phyloP scores from a whole-genome alignment of 2,329 filamentous ascomycete species.

The Fusarium continuum region DNA sequence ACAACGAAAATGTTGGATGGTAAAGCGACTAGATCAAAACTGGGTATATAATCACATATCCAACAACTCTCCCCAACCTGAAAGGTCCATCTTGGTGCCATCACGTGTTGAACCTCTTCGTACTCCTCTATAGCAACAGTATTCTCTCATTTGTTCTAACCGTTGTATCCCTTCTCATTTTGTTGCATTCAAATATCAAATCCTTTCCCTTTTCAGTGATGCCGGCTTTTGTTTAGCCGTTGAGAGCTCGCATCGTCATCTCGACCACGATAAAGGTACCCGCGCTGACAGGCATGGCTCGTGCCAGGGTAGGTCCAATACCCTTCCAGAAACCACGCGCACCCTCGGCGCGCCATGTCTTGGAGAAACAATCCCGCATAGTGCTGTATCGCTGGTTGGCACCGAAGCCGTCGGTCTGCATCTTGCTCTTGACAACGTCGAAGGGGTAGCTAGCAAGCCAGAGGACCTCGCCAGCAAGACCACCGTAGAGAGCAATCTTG shows the following conservation, averaged over 20 bases:
- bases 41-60: constrained; percentile 33
- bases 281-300: constrained; percentile 96
- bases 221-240: constrained; percentile 41
- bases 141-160: constrained; percentile 16
- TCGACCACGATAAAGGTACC: constrained; percentile 93
- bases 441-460: constrained; percentile 96
- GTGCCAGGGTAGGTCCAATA: constrained; percentile 86
- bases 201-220: background rate
- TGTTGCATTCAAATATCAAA: constrained; percentile 1
- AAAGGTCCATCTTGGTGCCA: constrained; percentile 11
- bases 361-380: constrained; percentile 89
- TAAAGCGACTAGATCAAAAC: constrained; percentile 32
- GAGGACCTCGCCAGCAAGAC: constrained; percentile 89
- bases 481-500: constrained; percentile 93
- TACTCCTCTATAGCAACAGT: constrained; percentile 28
- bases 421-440: constrained; percentile 98
- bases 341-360: constrained; percentile 83
- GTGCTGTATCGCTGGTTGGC: constrained; percentile 73
- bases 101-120: constrained; percentile 19
- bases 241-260: constrained; percentile 71
- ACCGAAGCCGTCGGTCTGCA: constrained; percentile 97
- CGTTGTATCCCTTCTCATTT: constrained; percentile 5
- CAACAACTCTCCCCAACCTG: background rate
- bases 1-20: constrained; percentile 56
- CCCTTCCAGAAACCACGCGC: constrained; percentile 92